Evolutionary conservation across 2,329 filamentous ascomycete species (phyloP).

Genomic region (Decorospora gaudefroyi): DNA sequence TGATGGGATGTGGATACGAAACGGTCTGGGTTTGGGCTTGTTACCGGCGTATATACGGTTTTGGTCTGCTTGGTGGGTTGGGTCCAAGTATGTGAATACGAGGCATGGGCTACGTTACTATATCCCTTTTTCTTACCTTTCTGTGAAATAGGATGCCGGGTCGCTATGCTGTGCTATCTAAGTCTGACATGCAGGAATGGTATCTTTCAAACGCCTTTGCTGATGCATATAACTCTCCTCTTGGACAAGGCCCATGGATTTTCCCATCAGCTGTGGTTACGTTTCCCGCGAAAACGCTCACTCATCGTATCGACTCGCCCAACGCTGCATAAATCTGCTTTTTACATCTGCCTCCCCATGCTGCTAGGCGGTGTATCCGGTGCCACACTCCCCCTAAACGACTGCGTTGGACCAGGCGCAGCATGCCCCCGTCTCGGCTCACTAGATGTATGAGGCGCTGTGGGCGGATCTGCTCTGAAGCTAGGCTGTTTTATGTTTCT

Average conservation of each 20-base stretch:
- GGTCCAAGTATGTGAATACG: neutral
- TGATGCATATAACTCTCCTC: neutral
- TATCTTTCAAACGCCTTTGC: slow-evolving; percentile 9
- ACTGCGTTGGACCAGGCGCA: slow-evolving; percentile 1
- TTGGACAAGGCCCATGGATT: neutral
- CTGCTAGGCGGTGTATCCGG: slow-evolving; percentile 39
- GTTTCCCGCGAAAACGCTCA: too few relatives aligned
- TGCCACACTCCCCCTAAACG: slow-evolving; percentile 20
- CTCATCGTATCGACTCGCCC: too few relatives aligned
- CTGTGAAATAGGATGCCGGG: neutral
- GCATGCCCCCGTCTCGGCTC: slow-evolving; percentile 20
- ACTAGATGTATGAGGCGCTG: slow-evolving; percentile 28
- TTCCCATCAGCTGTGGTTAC: too few relatives aligned
- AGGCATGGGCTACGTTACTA: neutral
- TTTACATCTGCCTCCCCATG: slow-evolving; percentile 15
- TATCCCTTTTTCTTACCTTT: neutral
- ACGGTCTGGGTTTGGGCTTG: neutral
- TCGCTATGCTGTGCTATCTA: slow-evolving; percentile 10
- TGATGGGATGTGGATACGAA: neutral
- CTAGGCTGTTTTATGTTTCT: slow-evolving; percentile 28
- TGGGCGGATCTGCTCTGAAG: neutral
- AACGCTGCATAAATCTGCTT: too few relatives aligned
- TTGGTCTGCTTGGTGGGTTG: neutral
- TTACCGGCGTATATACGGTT: neutral
- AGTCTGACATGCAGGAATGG: too few relatives aligned